Conservation (phyloP, 1,284 basidiomycete genomes). For the Heliocybe sulcata region DNA sequence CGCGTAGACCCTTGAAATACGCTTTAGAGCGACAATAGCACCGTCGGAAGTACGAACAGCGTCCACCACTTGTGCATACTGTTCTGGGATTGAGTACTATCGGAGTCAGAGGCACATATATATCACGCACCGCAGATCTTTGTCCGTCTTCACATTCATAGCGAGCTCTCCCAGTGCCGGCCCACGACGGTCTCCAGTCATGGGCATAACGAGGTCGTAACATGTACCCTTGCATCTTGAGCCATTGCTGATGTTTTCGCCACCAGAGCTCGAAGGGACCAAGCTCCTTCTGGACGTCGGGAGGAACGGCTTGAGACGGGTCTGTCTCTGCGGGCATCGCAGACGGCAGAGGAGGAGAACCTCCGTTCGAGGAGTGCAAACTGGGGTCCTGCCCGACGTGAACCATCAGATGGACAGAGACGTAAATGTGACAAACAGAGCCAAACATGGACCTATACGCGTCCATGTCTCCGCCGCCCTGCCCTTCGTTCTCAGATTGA, state of each 20-base stretch:
- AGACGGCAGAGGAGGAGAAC: too few species aligned
- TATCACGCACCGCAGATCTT: not conserved
- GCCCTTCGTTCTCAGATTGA: too few species aligned
- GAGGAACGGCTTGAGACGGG: not conserved
- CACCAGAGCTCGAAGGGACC: conserved; percentile 1
- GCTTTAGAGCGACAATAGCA: conserved; percentile 10
- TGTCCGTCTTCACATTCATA: not conserved
- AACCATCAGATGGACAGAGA: too few species aligned
- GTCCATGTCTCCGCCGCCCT: too few species aligned
- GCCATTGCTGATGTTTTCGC: conserved; percentile 2
- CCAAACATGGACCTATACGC: too few species aligned
- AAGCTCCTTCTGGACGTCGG: not conserved
- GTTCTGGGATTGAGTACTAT: not conserved
- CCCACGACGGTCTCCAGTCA: conserved; percentile 6
- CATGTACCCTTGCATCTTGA: conserved; percentile 1
- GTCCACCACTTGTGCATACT: not conserved
- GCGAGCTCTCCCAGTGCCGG: not conserved
- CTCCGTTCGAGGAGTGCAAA: too few species aligned
- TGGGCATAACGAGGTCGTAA: conserved; percentile 2
- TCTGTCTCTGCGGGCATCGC: too few species aligned
- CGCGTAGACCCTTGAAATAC: conserved; percentile 9
- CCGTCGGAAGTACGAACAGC: conserved; percentile 1
- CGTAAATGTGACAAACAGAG: too few species aligned
- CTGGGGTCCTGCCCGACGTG: too few species aligned
- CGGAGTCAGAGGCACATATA: not conserved